Conservation (phyloP, 2,329 filamentous ascomycete species). For the Purpureocillium takamizusanense region DNA sequence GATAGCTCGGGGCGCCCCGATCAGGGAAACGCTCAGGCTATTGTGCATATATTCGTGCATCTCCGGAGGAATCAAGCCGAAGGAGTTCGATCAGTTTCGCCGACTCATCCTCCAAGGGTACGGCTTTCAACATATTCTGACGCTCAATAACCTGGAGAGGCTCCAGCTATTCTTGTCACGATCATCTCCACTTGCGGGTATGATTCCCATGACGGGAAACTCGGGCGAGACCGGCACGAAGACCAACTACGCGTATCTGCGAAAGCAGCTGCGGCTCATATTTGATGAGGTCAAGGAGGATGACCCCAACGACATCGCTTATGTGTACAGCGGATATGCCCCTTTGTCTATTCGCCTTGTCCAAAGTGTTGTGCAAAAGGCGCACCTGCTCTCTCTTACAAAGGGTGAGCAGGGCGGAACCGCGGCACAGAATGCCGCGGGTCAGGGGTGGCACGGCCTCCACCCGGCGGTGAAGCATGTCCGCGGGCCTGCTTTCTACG, state of each 20-base stretch:
- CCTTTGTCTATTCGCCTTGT: constrained; percentile 85
- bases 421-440: constrained; percentile 42
- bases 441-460: constrained; percentile 74
- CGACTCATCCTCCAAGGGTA: constrained; percentile 85
- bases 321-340: constrained; percentile 95
- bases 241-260: constrained; percentile 83
- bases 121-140: constrained; percentile 89
- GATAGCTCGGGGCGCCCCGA: constrained; percentile 76
- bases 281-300: constrained; percentile 96
- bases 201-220: constrained; percentile 63
- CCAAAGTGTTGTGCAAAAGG: constrained; percentile 88
- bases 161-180: constrained; percentile 76
- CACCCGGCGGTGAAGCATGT: constrained; percentile 87
- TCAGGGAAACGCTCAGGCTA: constrained; percentile 74
- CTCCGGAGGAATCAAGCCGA: constrained; percentile 76
- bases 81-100: constrained; percentile 85
- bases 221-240: constrained; percentile 52
- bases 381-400: constrained; percentile 64
- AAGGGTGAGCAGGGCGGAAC: constrained; percentile 42
- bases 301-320: constrained; percentile 90
- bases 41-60: constrained; percentile 89
- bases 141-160: constrained; percentile 79
- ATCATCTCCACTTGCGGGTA: constrained; percentile 67
- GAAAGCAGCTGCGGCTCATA: constrained; percentile 80
- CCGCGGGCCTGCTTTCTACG: constrained; percentile 81